Conservation (phyloP, 2,329 filamentous ascomycete genomes). For the Lachnellula subtilissima region DNA sequence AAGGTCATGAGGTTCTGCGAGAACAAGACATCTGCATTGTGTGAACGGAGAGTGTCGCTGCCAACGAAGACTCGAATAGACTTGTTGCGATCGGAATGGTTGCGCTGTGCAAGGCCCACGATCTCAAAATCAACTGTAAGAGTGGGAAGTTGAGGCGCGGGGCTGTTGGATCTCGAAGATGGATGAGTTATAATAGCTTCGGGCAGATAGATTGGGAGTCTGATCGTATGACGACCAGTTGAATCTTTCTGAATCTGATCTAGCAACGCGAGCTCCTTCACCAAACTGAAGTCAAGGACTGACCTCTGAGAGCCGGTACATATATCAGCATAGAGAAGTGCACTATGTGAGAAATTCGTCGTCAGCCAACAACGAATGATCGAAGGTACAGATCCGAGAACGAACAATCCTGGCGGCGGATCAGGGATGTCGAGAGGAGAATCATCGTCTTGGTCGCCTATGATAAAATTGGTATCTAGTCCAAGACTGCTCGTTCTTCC, state of each 20-base stretch:
- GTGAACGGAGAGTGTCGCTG: slow-evolving; percentile 77
- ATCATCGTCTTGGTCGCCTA: slow-evolving; percentile 57
- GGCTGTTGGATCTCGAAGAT: slow-evolving; percentile 67
- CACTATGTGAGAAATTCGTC: slow-evolving; percentile 81
- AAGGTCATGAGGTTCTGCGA: slow-evolving; percentile 87
- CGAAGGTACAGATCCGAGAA: slow-evolving; percentile 83
- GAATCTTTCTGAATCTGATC: slow-evolving; percentile 61
- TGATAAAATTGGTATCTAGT: slow-evolving; percentile 66
- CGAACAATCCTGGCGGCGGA: slow-evolving; percentile 77
- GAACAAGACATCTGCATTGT: slow-evolving; percentile 86
- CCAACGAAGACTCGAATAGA: slow-evolving; percentile 82
- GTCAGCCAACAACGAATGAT: slow-evolving; percentile 96
- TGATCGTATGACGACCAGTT: slow-evolving; percentile 64
- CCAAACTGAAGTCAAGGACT: slow-evolving; percentile 68
- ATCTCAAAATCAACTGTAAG: slow-evolving; percentile 77
- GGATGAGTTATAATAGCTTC: slow-evolving; percentile 80
- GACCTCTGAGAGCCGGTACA: slow-evolving; percentile 91
- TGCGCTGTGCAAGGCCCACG: slow-evolving; percentile 50
- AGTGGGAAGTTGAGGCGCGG: slow-evolving; percentile 74
- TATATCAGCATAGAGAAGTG: slow-evolving; percentile 83
- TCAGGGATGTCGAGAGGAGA: slow-evolving; percentile 68
- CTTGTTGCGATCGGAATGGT: slow-evolving; percentile 48
- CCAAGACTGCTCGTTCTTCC: slow-evolving; percentile 85
- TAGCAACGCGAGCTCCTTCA: slow-evolving; percentile 68
- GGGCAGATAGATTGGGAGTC: slow-evolving; percentile 79